These are phyloP conservation scores for Aspergillus sclerotioniger DNA, from an alignment of 495 filamentous ascomycete species.

Conservation along the genomic window DNA sequence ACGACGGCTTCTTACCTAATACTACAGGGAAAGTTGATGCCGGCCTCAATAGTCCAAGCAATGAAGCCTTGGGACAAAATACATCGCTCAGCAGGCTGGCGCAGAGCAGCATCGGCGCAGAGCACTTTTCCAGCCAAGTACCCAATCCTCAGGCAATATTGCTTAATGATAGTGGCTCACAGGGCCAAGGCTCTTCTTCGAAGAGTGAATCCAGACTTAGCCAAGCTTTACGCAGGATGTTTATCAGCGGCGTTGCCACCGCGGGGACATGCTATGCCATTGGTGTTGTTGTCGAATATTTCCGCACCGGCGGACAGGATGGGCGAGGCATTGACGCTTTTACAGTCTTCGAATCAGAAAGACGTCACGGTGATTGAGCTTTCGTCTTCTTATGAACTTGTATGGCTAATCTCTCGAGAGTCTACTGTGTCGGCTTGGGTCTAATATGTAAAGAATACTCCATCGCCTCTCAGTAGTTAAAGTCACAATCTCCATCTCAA, in stretches of 20 bases:
- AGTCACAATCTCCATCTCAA: not conserved
- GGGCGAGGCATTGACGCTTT: conserved; percentile 55
- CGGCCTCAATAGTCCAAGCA: not conserved
- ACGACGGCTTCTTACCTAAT: conserved; percentile 11
- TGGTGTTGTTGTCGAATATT: conserved; percentile 66
- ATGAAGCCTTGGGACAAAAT: not conserved
- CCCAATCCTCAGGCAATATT: not conserved
- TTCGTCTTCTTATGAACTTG: not conserved
- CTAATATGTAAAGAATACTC: not conserved
- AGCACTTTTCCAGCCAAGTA: not conserved
- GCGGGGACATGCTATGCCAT: conserved; percentile 65
- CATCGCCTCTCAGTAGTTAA: conserved; percentile 9
- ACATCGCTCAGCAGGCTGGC: not conserved
- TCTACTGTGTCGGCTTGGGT: not conserved
- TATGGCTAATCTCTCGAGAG: not conserved
- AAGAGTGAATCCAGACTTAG: conserved; percentile 27
- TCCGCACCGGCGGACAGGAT: conserved; percentile 57
- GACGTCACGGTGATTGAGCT: conserved; percentile 25
- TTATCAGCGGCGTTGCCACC: conserved; percentile 57
- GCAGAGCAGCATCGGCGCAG: not conserved
- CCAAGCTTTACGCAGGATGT: conserved; percentile 47
- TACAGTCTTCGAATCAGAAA: conserved; percentile 43
- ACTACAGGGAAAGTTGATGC: conserved; percentile 5
- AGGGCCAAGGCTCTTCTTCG: conserved; percentile 4
- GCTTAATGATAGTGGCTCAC: not conserved